Base-by-base conservation (phyloP, 495 filamentous ascomycete species). In the Penicillium argentinense region DNA sequence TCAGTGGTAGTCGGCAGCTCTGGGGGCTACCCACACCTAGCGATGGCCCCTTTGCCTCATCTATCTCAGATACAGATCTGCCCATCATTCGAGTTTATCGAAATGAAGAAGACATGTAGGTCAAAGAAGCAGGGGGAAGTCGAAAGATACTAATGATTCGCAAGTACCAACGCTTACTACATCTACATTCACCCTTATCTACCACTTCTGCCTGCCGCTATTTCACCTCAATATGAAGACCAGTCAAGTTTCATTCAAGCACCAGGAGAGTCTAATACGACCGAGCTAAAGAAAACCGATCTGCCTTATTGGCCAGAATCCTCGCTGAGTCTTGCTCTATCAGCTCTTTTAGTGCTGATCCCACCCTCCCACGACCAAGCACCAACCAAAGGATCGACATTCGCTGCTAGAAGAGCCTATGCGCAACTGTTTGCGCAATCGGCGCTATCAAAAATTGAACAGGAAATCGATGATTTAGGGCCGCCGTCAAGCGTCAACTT, bases 141-240 rank as follows among this genome's bases (percentile, higher is more conserved):
- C 3, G 12, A n/a, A 14, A 14, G 8, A 33, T 2, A 7, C 9
- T 14, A 13, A 14, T 33, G 30, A 33, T 13, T 19, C 4, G 16
- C 5, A 14, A 34, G 28, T 19, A 24, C 74, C 40, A 73, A 76
- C 45, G 75, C 75, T 3, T 79, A 79, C 51, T 81, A 79, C 42
- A 68, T 77, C 9, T 79, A 63, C 58, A 74, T 81, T 36, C 76
- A 79, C 47, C 68, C 73, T 16, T 79, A 74, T 50, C 71, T 80
- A 37, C 77, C 78, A 5, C 63, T 78, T 18, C 46, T 81, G 12
- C 78, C 78, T 1, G 66, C 75, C 1, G 63, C 73, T 4, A 59
- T 62, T 14, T 25, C 39, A 8, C 52, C 56, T 5, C 60, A 62
- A 16, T 54, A 60, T 22, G 48, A 59, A 24, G 77, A 79, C 44